Base-by-base conservation (phyloP, 2,329 filamentous ascomycete species). In the Penicillium sumatraense region DNA sequence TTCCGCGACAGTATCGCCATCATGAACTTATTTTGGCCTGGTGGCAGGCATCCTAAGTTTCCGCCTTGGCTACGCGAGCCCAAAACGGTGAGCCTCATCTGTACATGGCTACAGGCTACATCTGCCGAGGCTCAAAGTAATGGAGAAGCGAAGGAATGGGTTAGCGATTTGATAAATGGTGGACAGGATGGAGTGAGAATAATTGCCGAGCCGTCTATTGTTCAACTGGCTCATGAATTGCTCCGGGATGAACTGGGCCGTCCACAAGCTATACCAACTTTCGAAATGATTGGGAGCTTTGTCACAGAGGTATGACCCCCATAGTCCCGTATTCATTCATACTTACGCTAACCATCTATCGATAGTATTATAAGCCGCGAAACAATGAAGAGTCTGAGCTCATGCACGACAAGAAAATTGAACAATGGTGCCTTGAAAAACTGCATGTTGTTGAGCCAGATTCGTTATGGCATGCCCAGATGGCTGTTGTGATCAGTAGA, bases 401-500 rank as follows among this genome's bases (percentile, higher is more conserved):
- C 31, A 11, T 16, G 10, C 31, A 35, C n/a, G 31, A 16, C 9
- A 35, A 35, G 31, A 35, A 35, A 29, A 49, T 60, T 31, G 62
- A 65, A 33, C 27, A 51, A 21, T 65, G 60, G 57, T 55, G 54
- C 11, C 31, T 35, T 11, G 31, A 35, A 35, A 35, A 35, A 14
- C 31, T 35, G n/a, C 31, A 35, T 29, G 26, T 29, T 29, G 6
- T 29, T 29, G 26, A 35, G 31, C 4, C 49, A 31, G 5, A 53
- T 36, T 63, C 2, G n/a, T 31, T 61, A 6, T 65, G 62, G 62
- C 50, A 65, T 27, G 54, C 59, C 1, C 59, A 68, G 41, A 62
- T 69, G 51, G 67, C 62, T n/a, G 57, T 53, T 29, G 57, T 64
- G 6, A 38, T 67, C 14, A 49, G 57, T 18, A 65, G 56, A 42